Evolutionary conservation across 345 rosid species (phyloP).

Genomic region (Citrus inodora): DNA sequence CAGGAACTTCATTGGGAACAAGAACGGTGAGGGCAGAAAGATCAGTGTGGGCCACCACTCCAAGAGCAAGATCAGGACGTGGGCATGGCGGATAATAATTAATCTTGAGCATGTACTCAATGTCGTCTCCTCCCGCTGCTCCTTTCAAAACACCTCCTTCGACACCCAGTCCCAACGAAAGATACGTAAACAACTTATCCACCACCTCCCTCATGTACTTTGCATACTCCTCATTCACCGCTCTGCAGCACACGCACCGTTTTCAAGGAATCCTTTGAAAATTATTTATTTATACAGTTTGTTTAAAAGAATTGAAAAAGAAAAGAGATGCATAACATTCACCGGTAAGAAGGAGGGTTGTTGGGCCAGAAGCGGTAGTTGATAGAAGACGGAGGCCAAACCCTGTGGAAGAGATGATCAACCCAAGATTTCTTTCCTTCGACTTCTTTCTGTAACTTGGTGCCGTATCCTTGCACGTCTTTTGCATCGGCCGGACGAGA

Average conservation of each 20-base stretch:
- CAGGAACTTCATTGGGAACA: conserved; percentile 81
- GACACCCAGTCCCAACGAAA: conserved; percentile 67
- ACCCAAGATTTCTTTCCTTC: conserved; percentile 70
- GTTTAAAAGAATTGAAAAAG: no score
- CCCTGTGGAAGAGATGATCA: conserved; percentile 74
- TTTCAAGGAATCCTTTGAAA: no score
- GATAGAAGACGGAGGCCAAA: conserved; percentile 69
- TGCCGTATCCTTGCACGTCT: conserved; percentile 69
- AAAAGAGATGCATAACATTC: no score
- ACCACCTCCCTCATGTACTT: conserved; percentile 38
- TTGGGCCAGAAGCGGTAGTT: conserved; percentile 72
- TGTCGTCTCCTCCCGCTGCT: conserved; percentile 59
- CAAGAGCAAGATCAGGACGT: conserved; percentile 76
- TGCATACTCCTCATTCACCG: conserved; percentile 74
- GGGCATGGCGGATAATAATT: conserved; percentile 92
- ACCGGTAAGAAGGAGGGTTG: conserved; percentile 76
- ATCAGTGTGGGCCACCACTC: conserved; percentile 82
- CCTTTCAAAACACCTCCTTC: conserved; percentile 42
- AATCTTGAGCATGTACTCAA: conserved; percentile 70
- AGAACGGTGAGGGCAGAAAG: conserved; percentile 70
- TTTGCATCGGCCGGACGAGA: conserved; percentile 42
- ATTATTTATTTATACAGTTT: no score
- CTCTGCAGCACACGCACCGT: conserved; percentile 30
- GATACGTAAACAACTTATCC: conserved; percentile 38
- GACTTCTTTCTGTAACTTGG: conserved; percentile 43